Evolutionary conservation across 2,329 filamentous ascomycete genomes (phyloP), one percentile per base, ranked within the genome.

Genomic region (Thelonectria olida): DNA sequence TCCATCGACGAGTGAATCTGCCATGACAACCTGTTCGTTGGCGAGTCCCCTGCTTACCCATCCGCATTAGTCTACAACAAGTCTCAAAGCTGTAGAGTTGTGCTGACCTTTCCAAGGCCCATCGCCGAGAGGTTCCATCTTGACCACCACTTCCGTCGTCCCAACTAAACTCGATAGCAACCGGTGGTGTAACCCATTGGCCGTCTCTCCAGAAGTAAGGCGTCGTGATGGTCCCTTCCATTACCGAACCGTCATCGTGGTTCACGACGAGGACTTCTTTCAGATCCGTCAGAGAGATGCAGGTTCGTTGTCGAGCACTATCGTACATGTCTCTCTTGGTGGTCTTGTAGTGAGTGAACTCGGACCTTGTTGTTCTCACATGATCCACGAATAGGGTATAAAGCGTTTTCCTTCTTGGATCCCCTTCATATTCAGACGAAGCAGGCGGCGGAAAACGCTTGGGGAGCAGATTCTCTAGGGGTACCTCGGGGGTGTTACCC

Each of bases 331-430:
- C 79, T 13, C 95, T 87, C 48, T 84, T 81, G 0, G 92, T 96
- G 0, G 95, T 98, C 77, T 99, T 98, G 80, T 91, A 92, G 59
- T 90, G 88, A 0, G 94, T 97, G 72, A 90, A 91, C n/a, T 87
- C 84, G 1, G 85, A 86, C 39, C 77, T 75, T 7, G 66, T 36
- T 0, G 82, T 84, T n/a, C 54, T 54, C n/a, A 65, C 58, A 9
- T 58, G 54, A 67, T 88, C 85, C 3, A 86, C 59, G 1, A 82
- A 61, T 2, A 88, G 73, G 2, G 79, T 76, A 61, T 80, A 85
- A 1, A 71, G 71, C 1, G 75, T 71, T 1, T 63, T 58, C 9
- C 70, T 75, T 9, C 56, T 65, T 1, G 72, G 69, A 12, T 73
- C 72, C 3, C 59, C 69, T 63, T 57, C 60, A 3, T 67, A 61